Percentiles rank a stretch among this genome's conserved stretches.
phyloP scores from a whole-genome alignment of 352 stramenopile species.

The Phytophthora colocasiae region DNA sequence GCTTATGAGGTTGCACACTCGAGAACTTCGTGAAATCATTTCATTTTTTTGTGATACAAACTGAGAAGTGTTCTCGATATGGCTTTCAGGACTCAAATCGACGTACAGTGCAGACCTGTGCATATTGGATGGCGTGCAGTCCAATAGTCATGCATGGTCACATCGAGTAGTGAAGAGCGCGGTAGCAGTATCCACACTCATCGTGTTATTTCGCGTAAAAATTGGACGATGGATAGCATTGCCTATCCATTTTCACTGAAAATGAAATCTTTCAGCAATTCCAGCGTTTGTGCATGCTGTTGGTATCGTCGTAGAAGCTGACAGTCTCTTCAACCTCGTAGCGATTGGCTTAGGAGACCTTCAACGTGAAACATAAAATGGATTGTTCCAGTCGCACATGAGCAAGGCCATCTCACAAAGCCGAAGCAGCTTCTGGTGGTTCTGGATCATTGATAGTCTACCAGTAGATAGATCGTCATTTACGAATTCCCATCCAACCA shows the following conservation, averaged over 20 bases:
- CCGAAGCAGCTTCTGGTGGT: constrained; percentile 21
- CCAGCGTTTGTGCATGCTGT: constrained; percentile 1
- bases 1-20: too few relatives aligned
- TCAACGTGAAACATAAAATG: constrained; percentile 22
- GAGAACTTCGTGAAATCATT: too few relatives aligned
- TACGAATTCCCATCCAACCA: constrained; percentile 12
- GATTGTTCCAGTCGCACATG: constrained; percentile 4
- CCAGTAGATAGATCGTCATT: constrained; percentile 10
- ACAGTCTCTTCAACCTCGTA: constrained; percentile 18
- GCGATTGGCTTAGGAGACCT: constrained; percentile 26
- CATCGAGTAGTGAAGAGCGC: neutral
- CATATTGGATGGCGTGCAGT: constrained; percentile 5
- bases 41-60: too few relatives aligned
- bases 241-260: neutral
- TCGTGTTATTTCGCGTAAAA: constrained; percentile 21
- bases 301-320: neutral
- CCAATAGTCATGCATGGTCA: constrained; percentile 11
- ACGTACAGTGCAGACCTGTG: neutral
- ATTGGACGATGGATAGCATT: constrained; percentile 11
- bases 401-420: constrained; percentile 4
- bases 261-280: too few relatives aligned
- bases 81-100: neutral
- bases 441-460: neutral
- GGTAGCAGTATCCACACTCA: constrained; percentile 6
- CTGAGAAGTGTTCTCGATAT: too few relatives aligned